Evolutionary conservation across 2,329 filamentous ascomycete genomes (phyloP), one percentile per base, ranked within the genome.

Genomic region (Nothopassalora personata): DNA sequence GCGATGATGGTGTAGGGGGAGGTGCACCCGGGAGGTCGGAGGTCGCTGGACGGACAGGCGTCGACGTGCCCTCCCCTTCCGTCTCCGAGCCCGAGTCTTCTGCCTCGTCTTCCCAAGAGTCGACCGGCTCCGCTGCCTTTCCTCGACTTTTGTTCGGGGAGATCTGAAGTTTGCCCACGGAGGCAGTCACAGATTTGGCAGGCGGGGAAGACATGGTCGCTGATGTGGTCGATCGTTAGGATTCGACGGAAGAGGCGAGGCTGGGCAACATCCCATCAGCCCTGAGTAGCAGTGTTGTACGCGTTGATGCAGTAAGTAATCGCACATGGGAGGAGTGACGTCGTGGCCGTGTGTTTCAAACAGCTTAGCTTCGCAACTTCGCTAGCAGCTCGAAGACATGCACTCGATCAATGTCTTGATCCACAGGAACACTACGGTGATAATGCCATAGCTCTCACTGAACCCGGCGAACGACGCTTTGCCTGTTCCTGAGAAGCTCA

Each of bases 71-170:
- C 56, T 58, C 66, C 59, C 73, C 66, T 51, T 66, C 68, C 47
- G 72, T 72, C 56, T 63, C 61, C 54, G 59, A 60, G 49, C 71
- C 68, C 58, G 79, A 78, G 11, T 79, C 74, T 33, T 81, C 80
- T 57, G 89, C 56, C 19, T 58, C 89, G 67, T 94, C 87, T 74
- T 91, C 88, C 89, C 89, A 92, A 47, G 86, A 90, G 64, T 91
- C 89, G 55, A 81, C 83, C 1, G 65, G 63, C 51, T 66, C 60
- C 47, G 62, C 49, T 39, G 57, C 60, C 51, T 61, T 60, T 23
- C 53, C 39, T 53, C 61, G 58, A 45, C 76, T 75, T 57, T 75
- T 70, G 31, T 69, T 34, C 67, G 64, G 58, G 70, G 65, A 46
- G 69, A 70, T 64, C 53, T 70, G 57, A 11, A 75, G 69, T 57